Evolutionary conservation across 2,329 filamentous ascomycete species (phyloP), one percentile per base, ranked within the genome.

Genomic region (Alternaria solani): DNA sequence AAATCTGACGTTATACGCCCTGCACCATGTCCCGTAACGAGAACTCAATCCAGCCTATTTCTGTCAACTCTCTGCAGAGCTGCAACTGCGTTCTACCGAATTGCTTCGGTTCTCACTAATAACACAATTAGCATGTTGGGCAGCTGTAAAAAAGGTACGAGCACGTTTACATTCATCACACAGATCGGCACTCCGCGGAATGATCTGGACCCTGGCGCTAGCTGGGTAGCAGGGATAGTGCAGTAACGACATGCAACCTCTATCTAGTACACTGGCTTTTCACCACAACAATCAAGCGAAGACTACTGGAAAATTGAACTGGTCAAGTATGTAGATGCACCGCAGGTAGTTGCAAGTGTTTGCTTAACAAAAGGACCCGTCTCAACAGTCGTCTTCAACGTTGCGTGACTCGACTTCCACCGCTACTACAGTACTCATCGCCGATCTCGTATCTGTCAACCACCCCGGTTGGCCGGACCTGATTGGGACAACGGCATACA

Each of bases 181-280:
- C 32, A 38, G 46, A 49, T 49, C 32, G 46, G 46, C 46, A 14
- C 46, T 49, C 46, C 32, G 46, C 46, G 30, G 46, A 49, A 32
- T 8, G 30, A 49, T 49, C 46, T 25, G 34, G 46, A 49, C 46
- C 46, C 46, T 49, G 46, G 34, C 46, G 32, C 38, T 38, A 26
- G 46, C 46, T 34, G 12, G 23, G 16, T 49, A 18, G 38, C 46
- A 49, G 46, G 46, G 32, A 20, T 49, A 49, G 30, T 12, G 46
- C 46, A 14, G 32, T 9, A 49, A 49, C 46, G 18, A 49, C 30
- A 25, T 12, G n/a, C 30, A 11, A 49, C 20, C 20, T 38, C 20
- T 25, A 8, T 38, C 20, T 25, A 8, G 20, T 38, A 36, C 46
- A 49, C 26, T 16, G 7, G 20, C 20, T 34, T 34, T 48, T 25